Evolutionary conservation across 1,284 basidiomycete species (phyloP).

Genomic region (Cutaneotrichosporon daszewskae): DNA sequence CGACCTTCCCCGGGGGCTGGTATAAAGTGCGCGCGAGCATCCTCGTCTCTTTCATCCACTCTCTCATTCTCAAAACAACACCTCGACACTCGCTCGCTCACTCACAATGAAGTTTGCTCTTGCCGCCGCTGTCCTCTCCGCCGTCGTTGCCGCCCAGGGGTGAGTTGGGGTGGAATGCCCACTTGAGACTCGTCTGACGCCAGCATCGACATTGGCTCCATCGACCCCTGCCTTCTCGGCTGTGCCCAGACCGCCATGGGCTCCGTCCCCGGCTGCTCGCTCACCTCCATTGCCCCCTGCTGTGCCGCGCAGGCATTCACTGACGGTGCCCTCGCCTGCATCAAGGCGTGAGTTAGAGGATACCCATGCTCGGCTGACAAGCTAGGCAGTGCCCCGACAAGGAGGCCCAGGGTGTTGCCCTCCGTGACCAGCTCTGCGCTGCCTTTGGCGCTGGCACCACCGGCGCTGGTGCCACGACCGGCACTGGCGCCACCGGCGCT

Average conservation of each 20-base stretch:
- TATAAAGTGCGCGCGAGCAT: background rate
- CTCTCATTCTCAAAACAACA: background rate
- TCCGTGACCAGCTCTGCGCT: constrained; percentile 1
- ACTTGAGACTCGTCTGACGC: background rate
- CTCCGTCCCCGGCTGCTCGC: constrained; percentile 2
- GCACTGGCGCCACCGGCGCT: background rate
- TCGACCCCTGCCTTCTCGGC: constrained; percentile 3
- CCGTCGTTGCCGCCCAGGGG: constrained; percentile 9
- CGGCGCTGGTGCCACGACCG: background rate
- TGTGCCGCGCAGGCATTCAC: constrained; percentile 1
- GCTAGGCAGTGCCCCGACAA: constrained; percentile 4
- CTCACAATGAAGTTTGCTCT: constrained; percentile 10
- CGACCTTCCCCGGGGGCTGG: background rate
- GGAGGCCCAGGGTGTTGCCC: background rate
- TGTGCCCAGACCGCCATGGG: constrained; percentile 2
- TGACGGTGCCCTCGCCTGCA: background rate
- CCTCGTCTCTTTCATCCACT: background rate
- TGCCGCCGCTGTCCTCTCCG: constrained; percentile 3
- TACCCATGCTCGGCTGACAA: background rate
- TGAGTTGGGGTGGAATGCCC: constrained; percentile 3
- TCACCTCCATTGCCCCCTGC: constrained; percentile 1
- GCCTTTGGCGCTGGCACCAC: background rate
- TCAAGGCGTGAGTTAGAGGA: background rate
- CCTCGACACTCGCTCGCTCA: background rate
- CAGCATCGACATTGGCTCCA: constrained; percentile 1